A percentile compares a stretch with the other conserved stretches of the same genome.
phyloP scores from a whole-genome alignment of 306 rosid genomes.

The Citrullus colocynthis region DNA sequence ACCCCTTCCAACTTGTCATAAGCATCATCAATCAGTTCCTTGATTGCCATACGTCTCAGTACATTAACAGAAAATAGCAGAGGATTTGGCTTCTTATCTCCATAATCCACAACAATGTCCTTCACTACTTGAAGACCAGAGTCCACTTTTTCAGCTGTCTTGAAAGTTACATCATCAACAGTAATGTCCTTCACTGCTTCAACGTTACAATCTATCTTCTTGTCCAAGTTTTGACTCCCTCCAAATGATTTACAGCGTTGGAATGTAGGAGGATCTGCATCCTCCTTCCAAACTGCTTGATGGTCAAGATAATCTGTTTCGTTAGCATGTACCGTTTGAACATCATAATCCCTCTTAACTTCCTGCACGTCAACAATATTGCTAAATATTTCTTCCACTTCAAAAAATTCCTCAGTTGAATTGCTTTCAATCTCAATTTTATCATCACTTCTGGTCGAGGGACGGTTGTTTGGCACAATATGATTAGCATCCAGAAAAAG shows the following conservation, averaged over 20 bases:
- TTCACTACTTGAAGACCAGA: slow-evolving; percentile 53
- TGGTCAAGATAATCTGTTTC: slow-evolving; percentile 21
- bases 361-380: slow-evolving; percentile 59
- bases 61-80: slow-evolving; percentile 22
- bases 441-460: slow-evolving; percentile 43
- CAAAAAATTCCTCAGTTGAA: slow-evolving; percentile 95
- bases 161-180: slow-evolving; percentile 72
- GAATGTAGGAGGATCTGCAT: slow-evolving; percentile 49
- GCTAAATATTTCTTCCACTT: slow-evolving; percentile 95
- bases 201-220: slow-evolving; percentile 27
- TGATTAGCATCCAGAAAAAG: slow-evolving; percentile 89
- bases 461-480: slow-evolving; percentile 59
- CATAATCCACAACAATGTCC: slow-evolving; percentile 82
- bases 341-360: slow-evolving; percentile 37
- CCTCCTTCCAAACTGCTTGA: slow-evolving; percentile 60
- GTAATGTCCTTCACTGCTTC: slow-evolving; percentile 77
- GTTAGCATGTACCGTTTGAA: slow-evolving; percentile 28
- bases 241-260: slow-evolving; percentile 63
- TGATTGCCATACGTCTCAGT: slow-evolving; percentile 28
- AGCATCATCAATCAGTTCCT: slow-evolving; percentile 41
- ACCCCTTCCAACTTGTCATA: slow-evolving; percentile 22
- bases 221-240: slow-evolving; percentile 42
- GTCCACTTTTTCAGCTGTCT: slow-evolving; percentile 37
- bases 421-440: slow-evolving; percentile 58
- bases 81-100: slow-evolving; percentile 43